These are phyloP conservation scores for Pythium pyrilobum DNA, from an alignment of 352 stramenopile genomes.

Conservation along the genomic window DNA sequence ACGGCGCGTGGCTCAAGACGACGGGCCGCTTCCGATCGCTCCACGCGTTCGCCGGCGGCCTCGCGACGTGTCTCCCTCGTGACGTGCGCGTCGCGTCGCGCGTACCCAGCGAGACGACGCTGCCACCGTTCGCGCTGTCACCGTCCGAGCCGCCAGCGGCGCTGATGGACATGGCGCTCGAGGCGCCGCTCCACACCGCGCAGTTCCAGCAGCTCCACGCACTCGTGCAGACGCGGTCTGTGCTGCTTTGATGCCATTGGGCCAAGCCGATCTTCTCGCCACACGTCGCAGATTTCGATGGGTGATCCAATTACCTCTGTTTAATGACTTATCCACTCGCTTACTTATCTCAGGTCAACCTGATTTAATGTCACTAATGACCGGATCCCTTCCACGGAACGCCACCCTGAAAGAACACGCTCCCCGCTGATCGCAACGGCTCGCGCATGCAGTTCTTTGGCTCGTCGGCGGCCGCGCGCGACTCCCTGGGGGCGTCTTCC, in stretches of 20 bases:
- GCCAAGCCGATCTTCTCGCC: too few relatives aligned
- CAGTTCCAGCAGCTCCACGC: constrained; percentile 16
- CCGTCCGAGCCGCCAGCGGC: background rate
- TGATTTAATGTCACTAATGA: constrained; percentile 11
- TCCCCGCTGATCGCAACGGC: too few relatives aligned
- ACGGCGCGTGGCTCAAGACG: constrained; percentile 32
- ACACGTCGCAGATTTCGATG: constrained; percentile 8
- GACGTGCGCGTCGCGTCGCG: background rate
- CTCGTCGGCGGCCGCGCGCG: background rate
- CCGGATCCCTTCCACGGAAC: background rate
- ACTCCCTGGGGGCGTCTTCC: constrained; percentile 8
- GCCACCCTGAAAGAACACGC: background rate
- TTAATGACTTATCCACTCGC: background rate
- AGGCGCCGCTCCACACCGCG: constrained; percentile 21
- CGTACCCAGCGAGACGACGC: background rate
- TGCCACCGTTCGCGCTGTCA: background rate
- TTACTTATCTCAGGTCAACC: too few relatives aligned
- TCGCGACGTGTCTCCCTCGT: constrained; percentile 38
- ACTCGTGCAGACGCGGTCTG: background rate
- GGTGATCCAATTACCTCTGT: background rate
- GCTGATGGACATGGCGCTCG: constrained; percentile 6
- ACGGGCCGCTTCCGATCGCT: constrained; percentile 37
- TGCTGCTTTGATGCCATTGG: background rate
- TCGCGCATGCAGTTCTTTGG: too few relatives aligned
- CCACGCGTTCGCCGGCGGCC: constrained; percentile 49